Evolutionary conservation across 2,329 filamentous ascomycete genomes (phyloP).

Genomic region (Ciborinia camelliae): DNA sequence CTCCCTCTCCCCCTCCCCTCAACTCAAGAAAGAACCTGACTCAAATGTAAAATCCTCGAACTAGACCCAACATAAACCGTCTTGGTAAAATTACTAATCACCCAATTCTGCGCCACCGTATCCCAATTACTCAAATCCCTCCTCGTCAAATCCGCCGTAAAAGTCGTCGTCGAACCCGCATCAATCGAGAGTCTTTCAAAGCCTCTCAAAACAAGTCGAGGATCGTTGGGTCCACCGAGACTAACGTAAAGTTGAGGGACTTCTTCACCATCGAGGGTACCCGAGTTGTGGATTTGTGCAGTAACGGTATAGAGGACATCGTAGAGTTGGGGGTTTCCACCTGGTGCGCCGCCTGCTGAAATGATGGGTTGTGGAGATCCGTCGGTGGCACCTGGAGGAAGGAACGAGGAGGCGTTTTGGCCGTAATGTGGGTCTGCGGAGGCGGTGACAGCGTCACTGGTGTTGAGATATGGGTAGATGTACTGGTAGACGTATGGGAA

Average conservation of each 20-base stretch:
- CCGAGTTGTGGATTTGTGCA: constrained; percentile 54
- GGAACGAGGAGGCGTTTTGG: constrained; percentile 34
- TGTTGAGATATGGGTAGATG: constrained; percentile 57
- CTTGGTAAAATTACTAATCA: constrained; percentile 41
- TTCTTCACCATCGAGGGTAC: constrained; percentile 51
- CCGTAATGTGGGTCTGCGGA: constrained; percentile 39
- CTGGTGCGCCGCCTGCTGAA: constrained; percentile 50
- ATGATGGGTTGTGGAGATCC: constrained; percentile 45
- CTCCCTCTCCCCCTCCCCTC: not conserved
- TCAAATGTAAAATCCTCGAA: constrained; percentile 35
- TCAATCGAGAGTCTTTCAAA: constrained; percentile 76
- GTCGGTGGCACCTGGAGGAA: constrained; percentile 45
- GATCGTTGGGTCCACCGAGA: constrained; percentile 74
- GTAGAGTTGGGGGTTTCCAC: constrained; percentile 53
- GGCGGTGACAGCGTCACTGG: constrained; percentile 49
- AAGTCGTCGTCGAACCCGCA: constrained; percentile 64
- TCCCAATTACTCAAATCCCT: constrained; percentile 91
- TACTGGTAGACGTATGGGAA: constrained; percentile 47
- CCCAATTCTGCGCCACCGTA: constrained; percentile 75
- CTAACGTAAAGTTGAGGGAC: constrained; percentile 67
- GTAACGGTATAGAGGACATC: constrained; percentile 53
- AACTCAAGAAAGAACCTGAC: constrained; percentile 23
- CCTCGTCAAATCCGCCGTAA: constrained; percentile 67
- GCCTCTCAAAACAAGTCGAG: constrained; percentile 63
- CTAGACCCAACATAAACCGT: constrained; percentile 37